These are phyloP conservation scores for Podosphaera fusca DNA, from an alignment of 2,329 filamentous ascomycete species.

Conservation along the genomic window DNA sequence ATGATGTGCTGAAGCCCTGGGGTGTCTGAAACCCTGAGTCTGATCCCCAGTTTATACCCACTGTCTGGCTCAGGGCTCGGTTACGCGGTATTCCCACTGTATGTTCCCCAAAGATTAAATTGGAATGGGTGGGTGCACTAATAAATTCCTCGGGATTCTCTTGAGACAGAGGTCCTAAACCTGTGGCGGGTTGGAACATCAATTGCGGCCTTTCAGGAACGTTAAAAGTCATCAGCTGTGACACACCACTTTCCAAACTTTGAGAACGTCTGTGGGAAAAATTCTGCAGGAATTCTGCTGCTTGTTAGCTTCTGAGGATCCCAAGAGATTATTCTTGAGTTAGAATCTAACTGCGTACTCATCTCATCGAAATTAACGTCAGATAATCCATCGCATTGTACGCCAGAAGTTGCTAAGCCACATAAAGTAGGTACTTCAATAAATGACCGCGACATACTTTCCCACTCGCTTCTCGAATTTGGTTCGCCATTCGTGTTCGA, in stretches of 20 bases:
- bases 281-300: constrained; percentile 29
- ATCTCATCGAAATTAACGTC: constrained; percentile 8
- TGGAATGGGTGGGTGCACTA: constrained; percentile 9
- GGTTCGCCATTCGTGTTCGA: constrained; percentile 24
- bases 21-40: constrained; percentile 36
- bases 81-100: constrained; percentile 4
- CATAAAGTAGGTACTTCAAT: constrained; percentile 42
- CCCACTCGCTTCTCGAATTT: constrained; percentile 28
- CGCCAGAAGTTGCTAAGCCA: constrained; percentile 21
- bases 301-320: constrained; percentile 35
- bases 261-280: constrained; percentile 14
- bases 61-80: constrained; percentile 14
- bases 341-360: constrained; percentile 6
- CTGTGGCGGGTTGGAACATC: constrained; percentile 8
- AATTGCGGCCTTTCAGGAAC: constrained; percentile 9
- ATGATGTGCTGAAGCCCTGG: constrained; percentile 34
- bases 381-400: constrained; percentile 5
- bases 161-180: constrained; percentile 4
- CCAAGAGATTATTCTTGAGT: constrained; percentile 22
- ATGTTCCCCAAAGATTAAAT: constrained; percentile 12
- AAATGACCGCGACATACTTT: constrained; percentile 37
- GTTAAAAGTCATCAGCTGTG: constrained; percentile 5
- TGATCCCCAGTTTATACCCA: constrained; percentile 38
- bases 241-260: constrained; percentile 11
- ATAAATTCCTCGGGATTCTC: constrained; percentile 6